Evolutionary conservation across 1,284 basidiomycete species (phyloP), one percentile per base, ranked within the genome.

Genomic region (Cutaneotrichosporon dermatis): DNA sequence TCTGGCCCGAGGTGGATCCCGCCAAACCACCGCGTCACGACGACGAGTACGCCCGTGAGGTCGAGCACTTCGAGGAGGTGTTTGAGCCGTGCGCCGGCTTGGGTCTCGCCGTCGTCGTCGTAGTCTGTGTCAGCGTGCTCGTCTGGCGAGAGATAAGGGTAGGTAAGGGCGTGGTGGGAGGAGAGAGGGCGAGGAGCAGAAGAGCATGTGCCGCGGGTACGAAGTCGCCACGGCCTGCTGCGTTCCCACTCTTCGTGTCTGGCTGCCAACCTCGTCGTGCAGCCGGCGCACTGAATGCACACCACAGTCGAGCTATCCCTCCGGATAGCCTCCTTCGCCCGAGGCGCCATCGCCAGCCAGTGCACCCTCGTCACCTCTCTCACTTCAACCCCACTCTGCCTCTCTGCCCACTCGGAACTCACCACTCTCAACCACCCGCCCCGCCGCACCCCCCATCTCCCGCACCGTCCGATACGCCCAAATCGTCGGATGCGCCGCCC

Each of bases 41-140:
- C 79, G 11, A 95, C 88, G 5, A 95, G 80, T 8, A 93, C 88
- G 68, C 92, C 86, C 54, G 72, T 69, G 3, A 75, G 58, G 54
- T 73, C 92, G 55, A 96, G 76, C 45, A 95, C 92, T 62, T 93
- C 90, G 6, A 96, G 78, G 1, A 96, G 81, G 75, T 95, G 92
- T 1, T 89, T 89, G 33, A 96, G 78, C 3, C 92, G 84, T 37
- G 87, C 85, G 6, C 93, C 92, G 6, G 93, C 93, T 1, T 91
- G 91, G 0, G 88, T 87, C 77, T 97, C 93, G 1, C 92, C 90
- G 63, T 96, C 90, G 63, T 97, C 93, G 63, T 94, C 90, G 62
- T 94, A 93, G 72, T 96, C 92, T 93, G 46, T 15, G 50, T 48
- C 35, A 57, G 55, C 48, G 3, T 36, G 25, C 25, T n/a, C n/a